Conservation (phyloP, 1,284 basidiomycete genomes). For the Cryptococcus sp. region DNA sequence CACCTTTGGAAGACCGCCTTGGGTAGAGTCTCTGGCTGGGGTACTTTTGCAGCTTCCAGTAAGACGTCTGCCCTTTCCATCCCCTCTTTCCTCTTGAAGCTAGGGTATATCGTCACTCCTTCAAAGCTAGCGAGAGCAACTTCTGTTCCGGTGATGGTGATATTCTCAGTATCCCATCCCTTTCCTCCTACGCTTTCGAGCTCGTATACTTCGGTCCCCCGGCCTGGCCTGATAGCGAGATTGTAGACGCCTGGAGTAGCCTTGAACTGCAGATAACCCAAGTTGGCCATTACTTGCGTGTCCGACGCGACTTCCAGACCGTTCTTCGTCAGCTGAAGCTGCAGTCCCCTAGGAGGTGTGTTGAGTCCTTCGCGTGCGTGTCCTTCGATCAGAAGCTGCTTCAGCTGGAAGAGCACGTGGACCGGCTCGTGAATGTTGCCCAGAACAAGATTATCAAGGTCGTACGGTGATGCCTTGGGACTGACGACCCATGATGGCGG, state of each 20-base stretch:
- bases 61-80: slow-evolving; percentile 82
- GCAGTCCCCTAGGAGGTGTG: slow-evolving; percentile 75
- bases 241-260: slow-evolving; percentile 84
- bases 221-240: slow-evolving; percentile 77
- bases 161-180: slow-evolving; percentile 75
- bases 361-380: slow-evolving; percentile 76
- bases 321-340: slow-evolving; percentile 68
- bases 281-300: slow-evolving; percentile 86
- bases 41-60: slow-evolving; percentile 51
- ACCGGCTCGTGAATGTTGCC: slow-evolving; percentile 59
- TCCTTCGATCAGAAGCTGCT: slow-evolving; percentile 90
- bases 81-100: slow-evolving; percentile 68
- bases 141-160: slow-evolving; percentile 65
- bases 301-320: slow-evolving; percentile 67
- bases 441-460: slow-evolving; percentile 94
- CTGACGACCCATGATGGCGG: slow-evolving; percentile 89
- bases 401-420: slow-evolving; percentile 84
- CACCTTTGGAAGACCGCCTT: slow-evolving; percentile 34
- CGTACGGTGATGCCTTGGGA: slow-evolving; percentile 82
- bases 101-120: slow-evolving; percentile 83
- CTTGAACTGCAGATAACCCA: slow-evolving; percentile 96
- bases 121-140: slow-evolving; percentile 83
- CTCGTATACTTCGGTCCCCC: slow-evolving; percentile 75
- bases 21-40: slow-evolving; percentile 6
- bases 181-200: slow-evolving; percentile 80